These are phyloP conservation scores for Citrus sp. DNA, from an alignment of 345 rosid genomes.

Conservation along the genomic window DNA sequence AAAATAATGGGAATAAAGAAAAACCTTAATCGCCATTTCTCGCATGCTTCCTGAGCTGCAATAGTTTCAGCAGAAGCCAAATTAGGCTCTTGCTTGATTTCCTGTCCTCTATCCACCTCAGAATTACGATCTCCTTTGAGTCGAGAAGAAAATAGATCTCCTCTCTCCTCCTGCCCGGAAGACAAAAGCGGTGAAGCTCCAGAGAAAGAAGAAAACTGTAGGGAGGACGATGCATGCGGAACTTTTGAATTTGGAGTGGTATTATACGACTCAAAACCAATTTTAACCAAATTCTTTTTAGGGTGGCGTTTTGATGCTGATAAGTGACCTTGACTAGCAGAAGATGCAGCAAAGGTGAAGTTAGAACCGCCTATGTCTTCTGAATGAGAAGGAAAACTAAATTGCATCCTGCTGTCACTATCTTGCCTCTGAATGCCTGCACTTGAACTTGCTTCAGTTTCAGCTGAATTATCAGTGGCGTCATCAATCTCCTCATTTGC, in stretches of 20 bases:
- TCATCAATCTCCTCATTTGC: conserved; percentile 86
- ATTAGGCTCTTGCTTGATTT: conserved; percentile 38
- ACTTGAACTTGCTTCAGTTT: conserved; percentile 62
- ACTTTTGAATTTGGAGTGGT: conserved; percentile 34
- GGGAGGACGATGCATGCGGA: conserved; percentile 39
- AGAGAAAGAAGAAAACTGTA: conserved; percentile 42
- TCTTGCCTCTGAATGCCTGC: conserved; percentile 41
- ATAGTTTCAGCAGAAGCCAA: conserved; percentile 33
- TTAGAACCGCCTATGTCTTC: conserved; percentile 40
- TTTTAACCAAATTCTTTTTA: conserved; percentile 42
- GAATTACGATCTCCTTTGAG: conserved; percentile 31
- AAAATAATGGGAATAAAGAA: conserved; percentile 9
- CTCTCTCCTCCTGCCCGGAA: conserved; percentile 36
- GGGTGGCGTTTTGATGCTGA: conserved; percentile 37
- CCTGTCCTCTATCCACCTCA: conserved; percentile 38
- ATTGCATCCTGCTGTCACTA: conserved; percentile 35
- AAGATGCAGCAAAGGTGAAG: conserved; percentile 76
- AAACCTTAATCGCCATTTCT: conserved; percentile 97
- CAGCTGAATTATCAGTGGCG: conserved; percentile 43
- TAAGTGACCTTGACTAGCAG: conserved; percentile 43
- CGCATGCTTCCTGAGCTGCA: conserved; percentile 85
- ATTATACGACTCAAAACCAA: conserved; percentile 36
- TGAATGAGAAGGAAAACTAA: conserved; percentile 30
- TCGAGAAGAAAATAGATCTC: conserved; percentile 29
- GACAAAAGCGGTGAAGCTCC: conserved; percentile 40